Evolutionary conservation across 164 flowering plant genomes (phyloP), one percentile per base, ranked within the genome.

Genomic region (Buxus sempervirens): DNA sequence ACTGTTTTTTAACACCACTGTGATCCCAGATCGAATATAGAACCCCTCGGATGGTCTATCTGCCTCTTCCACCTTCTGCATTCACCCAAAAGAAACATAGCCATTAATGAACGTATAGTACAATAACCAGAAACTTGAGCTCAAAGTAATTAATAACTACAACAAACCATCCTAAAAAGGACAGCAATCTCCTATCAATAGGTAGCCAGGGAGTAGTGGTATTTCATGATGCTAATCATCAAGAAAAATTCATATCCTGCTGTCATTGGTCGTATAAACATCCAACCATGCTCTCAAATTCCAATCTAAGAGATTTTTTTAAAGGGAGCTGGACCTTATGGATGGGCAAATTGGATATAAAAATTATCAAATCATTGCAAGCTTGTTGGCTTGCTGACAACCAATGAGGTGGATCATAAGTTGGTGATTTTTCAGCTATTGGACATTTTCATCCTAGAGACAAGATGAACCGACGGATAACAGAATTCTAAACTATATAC

Each of bases 1-100:
- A 32, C 90, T 84, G 77, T 91, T 91, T 84, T 91, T 91, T 41
- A 76, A 19, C 58, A 90, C 71, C 26, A 91, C 68, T 4, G 90
- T 85, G 73, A 91, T 82, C 67, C 97, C 97, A 6, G 88, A 83
- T 0, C 97, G 88, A 62, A 91, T 90, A 77, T 90, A 91, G 70
- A 90, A 90, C 36, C 97, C 97, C 18, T 84, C 82, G 8, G 81
- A 81, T 7, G 96, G 81, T 62, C 91, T 81, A 48, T 87, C 91
- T 41, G 92, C 90, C 72, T 92, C 97, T 79, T 82, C 69, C 32
- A 92, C 87, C 57, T 86, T 85, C 97, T 90, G 67, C 60, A 65
- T 18, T 18, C 55, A 53, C n/a, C 51, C 51, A 45, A 45, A 45
- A 27, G 4, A 32, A 2, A 18, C 28, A 62, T 12, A 32, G 0